Percentiles rank a stretch among this genome's conserved stretches.
phyloP scores from a whole-genome alignment of 352 stramenopile genomes.

The Phytophthora nicotianae region DNA sequence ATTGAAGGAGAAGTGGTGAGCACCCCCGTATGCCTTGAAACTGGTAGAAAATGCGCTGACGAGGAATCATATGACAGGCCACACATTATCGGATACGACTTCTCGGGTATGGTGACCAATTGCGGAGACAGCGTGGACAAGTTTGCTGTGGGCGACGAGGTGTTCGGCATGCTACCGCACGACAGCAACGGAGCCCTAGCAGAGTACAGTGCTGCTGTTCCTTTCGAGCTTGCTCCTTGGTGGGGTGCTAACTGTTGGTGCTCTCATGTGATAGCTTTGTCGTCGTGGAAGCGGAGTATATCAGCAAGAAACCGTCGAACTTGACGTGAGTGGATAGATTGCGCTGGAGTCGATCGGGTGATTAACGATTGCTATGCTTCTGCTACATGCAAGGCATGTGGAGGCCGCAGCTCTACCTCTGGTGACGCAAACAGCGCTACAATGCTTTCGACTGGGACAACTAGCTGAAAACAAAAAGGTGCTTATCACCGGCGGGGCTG shows the following conservation, averaged over 20 bases:
- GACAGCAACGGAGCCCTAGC: slow-evolving; percentile 64
- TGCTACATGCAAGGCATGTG: slow-evolving; percentile 44
- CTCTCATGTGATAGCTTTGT: slow-evolving; percentile 41
- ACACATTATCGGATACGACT: slow-evolving; percentile 72
- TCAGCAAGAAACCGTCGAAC: slow-evolving; percentile 72
- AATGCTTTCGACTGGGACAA: slow-evolving; percentile 53
- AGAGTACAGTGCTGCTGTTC: slow-evolving; percentile 49
- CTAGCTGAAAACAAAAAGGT: slow-evolving; percentile 72
- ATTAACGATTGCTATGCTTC: neutral
- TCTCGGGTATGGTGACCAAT: slow-evolving; percentile 63
- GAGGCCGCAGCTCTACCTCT: slow-evolving; percentile 74
- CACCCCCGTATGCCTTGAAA: neutral
- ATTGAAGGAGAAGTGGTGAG: slow-evolving; percentile 45
- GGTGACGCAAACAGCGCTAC: slow-evolving; percentile 55
- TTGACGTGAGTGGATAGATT: slow-evolving; percentile 44
- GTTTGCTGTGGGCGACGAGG: slow-evolving; percentile 64
- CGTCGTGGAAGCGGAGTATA: slow-evolving; percentile 56
- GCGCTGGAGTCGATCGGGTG: neutral
- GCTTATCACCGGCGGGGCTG: slow-evolving; percentile 72
- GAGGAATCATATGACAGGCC: slow-evolving; percentile 40
- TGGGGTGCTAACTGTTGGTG: neutral
- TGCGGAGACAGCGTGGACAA: slow-evolving; percentile 61
- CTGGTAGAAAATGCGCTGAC: neutral
- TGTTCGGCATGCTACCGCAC: slow-evolving; percentile 78
- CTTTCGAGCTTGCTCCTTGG: neutral